A percentile compares a stretch with the other conserved stretches of the same genome.
These are phyloP conservation scores for Carallia pectinifolia DNA, from an alignment of 345 rosid genomes.

Conservation along the genomic window DNA sequence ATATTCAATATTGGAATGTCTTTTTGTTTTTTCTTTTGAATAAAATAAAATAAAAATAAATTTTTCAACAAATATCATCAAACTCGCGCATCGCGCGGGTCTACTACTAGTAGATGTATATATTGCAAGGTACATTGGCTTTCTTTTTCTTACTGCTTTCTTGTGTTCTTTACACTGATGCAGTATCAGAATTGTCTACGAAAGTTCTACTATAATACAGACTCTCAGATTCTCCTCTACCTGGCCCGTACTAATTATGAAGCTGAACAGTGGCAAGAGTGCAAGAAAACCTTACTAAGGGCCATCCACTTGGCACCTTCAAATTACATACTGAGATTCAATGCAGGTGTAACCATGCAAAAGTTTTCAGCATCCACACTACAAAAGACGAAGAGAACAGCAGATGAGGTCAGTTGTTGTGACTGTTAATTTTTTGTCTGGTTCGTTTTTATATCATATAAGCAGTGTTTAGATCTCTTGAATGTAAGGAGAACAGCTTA, in stretches of 20 bases:
- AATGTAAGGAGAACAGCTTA: not conserved
- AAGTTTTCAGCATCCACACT: constrained; percentile 93
- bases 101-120: not conserved
- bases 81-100: too few relatives aligned
- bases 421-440: constrained; percentile 1
- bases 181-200: constrained; percentile 98
- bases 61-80: too few relatives aligned
- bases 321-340: constrained; percentile 87
- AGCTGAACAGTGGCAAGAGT: constrained; percentile 99
- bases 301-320: constrained; percentile 95
- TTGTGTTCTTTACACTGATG: constrained; percentile 20
- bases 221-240: constrained; percentile 89
- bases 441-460: not conserved
- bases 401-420: constrained; percentile 60
- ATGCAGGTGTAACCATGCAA: constrained; percentile 98
- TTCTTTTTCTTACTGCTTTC: constrained; percentile 5
- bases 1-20: too few relatives aligned
- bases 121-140: not conserved
- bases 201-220: constrained; percentile 85
- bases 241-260: constrained; percentile 95
- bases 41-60: too few relatives aligned
- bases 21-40: too few relatives aligned
- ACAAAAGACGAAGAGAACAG: constrained; percentile 87
- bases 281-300: constrained; percentile 89
- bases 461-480: not conserved